Evolutionary conservation across 2,329 filamentous ascomycete species (phyloP).

Genomic region (Aspergillus hortae): DNA sequence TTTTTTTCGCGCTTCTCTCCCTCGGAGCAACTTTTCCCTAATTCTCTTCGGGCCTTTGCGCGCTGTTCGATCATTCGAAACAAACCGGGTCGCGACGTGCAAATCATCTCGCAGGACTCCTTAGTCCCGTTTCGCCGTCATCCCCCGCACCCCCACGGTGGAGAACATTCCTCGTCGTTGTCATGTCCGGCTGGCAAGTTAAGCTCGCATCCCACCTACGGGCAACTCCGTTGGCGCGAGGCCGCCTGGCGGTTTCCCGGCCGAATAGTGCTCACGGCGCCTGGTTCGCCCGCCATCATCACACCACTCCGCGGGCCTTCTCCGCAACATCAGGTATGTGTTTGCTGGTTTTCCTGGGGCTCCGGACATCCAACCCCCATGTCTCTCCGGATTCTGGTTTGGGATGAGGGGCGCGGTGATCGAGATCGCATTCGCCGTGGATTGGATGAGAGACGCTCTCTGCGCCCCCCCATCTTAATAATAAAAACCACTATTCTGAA

Average conservation of each 20-base stretch:
- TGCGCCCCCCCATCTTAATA: not conserved
- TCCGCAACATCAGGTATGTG: slow-evolving; percentile 9
- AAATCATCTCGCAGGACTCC: not conserved
- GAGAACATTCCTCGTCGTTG: not conserved
- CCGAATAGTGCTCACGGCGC: slow-evolving; percentile 21
- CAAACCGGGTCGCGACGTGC: not conserved
- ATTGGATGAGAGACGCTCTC: not conserved
- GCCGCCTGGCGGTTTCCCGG: slow-evolving; percentile 22
- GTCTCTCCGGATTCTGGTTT: no score
- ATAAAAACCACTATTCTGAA: not conserved
- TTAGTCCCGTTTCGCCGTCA: not conserved
- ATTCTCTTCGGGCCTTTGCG: not conserved
- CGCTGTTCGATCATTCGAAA: not conserved
- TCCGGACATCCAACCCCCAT: not conserved
- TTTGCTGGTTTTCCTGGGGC: not conserved
- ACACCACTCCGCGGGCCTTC: slow-evolving; percentile 11
- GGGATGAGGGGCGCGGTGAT: no score
- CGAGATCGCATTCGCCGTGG: no score
- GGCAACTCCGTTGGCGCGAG: slow-evolving; percentile 27
- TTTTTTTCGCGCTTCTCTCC: not conserved
- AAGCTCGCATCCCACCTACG: slow-evolving; percentile 27
- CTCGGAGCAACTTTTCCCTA: not conserved
- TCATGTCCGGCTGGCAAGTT: slow-evolving; percentile 29
- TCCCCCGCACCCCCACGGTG: slow-evolving; percentile 10
- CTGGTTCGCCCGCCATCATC: slow-evolving; percentile 20